These are phyloP conservation scores for Argentina anserina DNA, from an alignment of 306 rosid species.

Conservation along the genomic window DNA sequence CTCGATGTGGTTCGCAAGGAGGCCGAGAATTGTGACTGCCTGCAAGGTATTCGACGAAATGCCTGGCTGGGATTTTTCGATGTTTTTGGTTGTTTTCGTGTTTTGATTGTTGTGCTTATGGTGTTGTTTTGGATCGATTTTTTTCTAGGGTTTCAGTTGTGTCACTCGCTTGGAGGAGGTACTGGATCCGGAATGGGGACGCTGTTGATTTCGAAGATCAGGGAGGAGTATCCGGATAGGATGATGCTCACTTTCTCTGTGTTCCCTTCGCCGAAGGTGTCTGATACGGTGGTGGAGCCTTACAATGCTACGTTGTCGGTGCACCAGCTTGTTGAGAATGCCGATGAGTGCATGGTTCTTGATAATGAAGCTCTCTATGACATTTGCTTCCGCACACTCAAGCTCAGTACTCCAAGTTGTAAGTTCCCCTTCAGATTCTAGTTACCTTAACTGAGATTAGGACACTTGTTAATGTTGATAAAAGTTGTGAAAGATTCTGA, in stretches of 20 bases:
- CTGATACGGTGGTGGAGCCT: conserved; percentile 77
- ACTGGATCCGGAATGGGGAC: conserved; percentile 89
- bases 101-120: neutral
- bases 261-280: conserved; percentile 48
- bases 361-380: conserved; percentile 69
- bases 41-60: conserved; percentile 48
- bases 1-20: conserved; percentile 79
- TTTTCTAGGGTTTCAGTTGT: conserved; percentile 73
- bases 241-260: conserved; percentile 77
- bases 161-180: conserved; percentile 77
- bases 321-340: conserved; percentile 74
- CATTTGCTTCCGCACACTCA: conserved; percentile 76
- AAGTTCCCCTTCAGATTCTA: conserved; percentile 11
- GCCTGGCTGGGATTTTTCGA: too few relatives aligned
- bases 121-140: neutral
- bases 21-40: conserved; percentile 74
- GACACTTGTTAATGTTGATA: neutral
- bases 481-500: neutral
- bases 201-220: conserved; percentile 64
- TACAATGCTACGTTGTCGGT: conserved; percentile 74
- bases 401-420: conserved; percentile 84
- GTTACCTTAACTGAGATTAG: neutral
- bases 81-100: neutral
- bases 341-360: conserved; percentile 80
- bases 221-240: conserved; percentile 64